Percentiles rank a stretch among this genome's conserved stretches.
Conservation (phyloP, 257 asterid species). For the Solanum pinnatisectum region DNA sequence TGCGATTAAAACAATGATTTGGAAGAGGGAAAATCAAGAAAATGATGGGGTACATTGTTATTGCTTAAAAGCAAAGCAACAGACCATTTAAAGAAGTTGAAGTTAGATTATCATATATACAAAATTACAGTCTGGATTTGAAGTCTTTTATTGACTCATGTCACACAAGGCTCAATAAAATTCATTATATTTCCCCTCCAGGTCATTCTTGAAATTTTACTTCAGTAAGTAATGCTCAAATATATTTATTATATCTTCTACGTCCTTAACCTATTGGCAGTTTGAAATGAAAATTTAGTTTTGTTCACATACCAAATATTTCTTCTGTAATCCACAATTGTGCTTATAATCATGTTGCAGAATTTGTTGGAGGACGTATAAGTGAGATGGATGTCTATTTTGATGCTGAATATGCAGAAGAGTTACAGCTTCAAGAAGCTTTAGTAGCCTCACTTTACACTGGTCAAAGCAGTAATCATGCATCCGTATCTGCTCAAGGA, state of each 20-base stretch:
- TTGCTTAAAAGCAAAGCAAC: neutral
- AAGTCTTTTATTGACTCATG: neutral
- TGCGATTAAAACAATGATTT: neutral
- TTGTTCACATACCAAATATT: neutral
- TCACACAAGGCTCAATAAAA: neutral
- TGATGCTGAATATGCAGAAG: constrained; percentile 37
- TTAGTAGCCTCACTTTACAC: constrained; percentile 28
- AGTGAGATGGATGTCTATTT: neutral
- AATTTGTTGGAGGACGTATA: neutral
- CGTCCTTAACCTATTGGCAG: neutral
- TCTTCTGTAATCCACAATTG: neutral
- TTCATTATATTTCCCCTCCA: neutral
- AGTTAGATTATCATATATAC: neutral
- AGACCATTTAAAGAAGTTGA: neutral
- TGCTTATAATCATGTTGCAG: neutral
- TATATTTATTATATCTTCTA: neutral
- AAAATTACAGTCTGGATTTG: neutral
- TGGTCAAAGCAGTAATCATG: neutral
- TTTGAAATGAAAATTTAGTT: neutral
- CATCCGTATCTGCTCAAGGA: constrained; percentile 28
- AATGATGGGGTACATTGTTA: neutral
- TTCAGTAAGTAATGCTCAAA: neutral
- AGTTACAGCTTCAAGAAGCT: constrained; percentile 38
- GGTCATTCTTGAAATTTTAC: neutral
- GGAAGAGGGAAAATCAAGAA: neutral